Conservation (phyloP, 176 grass and related monocot genomes). For the Musa troglodytarum region DNA sequence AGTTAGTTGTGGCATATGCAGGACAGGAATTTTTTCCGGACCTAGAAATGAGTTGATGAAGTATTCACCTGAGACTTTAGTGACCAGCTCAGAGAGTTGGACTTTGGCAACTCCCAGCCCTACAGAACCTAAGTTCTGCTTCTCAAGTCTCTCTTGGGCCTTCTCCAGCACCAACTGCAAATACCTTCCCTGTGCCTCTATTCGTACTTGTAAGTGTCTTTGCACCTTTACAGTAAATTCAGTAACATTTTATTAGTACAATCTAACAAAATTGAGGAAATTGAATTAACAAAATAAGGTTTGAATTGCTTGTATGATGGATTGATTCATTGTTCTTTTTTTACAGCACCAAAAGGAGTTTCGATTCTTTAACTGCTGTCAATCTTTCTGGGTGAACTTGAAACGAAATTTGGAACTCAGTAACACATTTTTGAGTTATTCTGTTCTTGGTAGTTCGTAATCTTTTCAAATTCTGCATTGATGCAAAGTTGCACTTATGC, state of each 20-base stretch:
- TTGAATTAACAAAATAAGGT: background rate
- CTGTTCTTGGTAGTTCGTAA: background rate
- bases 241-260: background rate
- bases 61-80: conserved; percentile 52
- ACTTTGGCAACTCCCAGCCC: conserved; percentile 63
- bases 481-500: background rate
- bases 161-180: conserved; percentile 89
- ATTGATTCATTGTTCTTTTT: background rate
- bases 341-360: background rate
- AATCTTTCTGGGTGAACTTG: background rate
- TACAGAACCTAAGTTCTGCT: conserved; percentile 36
- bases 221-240: conserved; percentile 53
- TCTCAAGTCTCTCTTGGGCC: conserved; percentile 72
- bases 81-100: conserved; percentile 66
- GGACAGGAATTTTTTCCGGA: conserved; percentile 28
- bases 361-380: background rate
- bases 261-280: background rate
- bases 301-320: background rate
- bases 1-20: conserved; percentile 30
- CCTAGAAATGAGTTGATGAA: conserved; percentile 21
- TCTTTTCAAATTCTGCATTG: background rate
- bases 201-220: conserved; percentile 80
- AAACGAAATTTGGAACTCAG: background rate
- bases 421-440: background rate
- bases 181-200: conserved; percentile 94